Percentiles rank a stretch among this genome's conserved stretches.
Conservation (phyloP, 257 asterid genomes). For the Ilex aquifolium region DNA sequence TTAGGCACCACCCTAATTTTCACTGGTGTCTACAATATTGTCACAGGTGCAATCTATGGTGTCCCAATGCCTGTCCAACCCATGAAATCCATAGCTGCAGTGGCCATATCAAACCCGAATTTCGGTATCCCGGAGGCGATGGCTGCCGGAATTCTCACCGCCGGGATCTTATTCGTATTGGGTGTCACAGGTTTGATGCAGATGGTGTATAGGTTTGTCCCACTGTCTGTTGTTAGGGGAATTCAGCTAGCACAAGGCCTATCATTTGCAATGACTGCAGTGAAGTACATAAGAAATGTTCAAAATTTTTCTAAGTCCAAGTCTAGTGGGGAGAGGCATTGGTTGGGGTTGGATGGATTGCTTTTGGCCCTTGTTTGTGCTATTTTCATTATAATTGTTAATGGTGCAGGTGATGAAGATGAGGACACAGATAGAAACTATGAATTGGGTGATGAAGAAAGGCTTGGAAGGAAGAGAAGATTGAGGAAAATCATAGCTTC, state of each 20-base stretch:
- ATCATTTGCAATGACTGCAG: conserved; percentile 70
- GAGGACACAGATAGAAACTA: background rate
- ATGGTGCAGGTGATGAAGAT: conserved; percentile 42
- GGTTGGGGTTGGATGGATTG: conserved; percentile 75
- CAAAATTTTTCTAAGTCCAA: conserved; percentile 56
- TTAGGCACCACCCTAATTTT: conserved; percentile 70
- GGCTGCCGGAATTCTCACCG: conserved; percentile 82
- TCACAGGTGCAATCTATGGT: conserved; percentile 67
- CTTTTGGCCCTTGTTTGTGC: conserved; percentile 53
- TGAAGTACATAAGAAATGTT: conserved; percentile 46
- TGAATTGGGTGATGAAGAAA: background rate
- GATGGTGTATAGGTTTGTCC: conserved; percentile 53
- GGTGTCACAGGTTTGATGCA: conserved; percentile 67
- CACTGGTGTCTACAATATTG: conserved; percentile 59
- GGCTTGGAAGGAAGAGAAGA: conserved; percentile 10
- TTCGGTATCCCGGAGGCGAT: conserved; percentile 70
- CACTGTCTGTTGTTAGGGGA: conserved; percentile 68
- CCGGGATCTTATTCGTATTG: conserved; percentile 38
- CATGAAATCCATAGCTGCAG: conserved; percentile 37
- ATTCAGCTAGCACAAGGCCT: conserved; percentile 81
- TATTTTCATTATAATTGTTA: conserved; percentile 46
- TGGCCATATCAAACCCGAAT: conserved; percentile 45
- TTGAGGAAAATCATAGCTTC: conserved; percentile 27
- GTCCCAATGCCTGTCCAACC: conserved; percentile 75
- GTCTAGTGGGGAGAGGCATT: conserved; percentile 43